These are phyloP conservation scores for Lactarius sp. DNA, from an alignment of 768 basidiomycete species.

Conservation along the genomic window DNA sequence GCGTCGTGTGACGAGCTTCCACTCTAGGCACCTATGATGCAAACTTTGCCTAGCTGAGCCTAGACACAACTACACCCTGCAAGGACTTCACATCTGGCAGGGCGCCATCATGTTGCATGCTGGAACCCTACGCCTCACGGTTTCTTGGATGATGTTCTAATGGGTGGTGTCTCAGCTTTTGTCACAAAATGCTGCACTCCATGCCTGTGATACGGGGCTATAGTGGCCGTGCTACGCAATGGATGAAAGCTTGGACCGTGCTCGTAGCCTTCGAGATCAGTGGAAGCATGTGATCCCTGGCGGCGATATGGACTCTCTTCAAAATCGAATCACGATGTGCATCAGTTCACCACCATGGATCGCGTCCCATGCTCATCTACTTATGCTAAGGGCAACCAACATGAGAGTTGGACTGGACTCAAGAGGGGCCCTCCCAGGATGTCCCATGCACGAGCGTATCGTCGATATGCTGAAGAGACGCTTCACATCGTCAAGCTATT, in stretches of 20 bases:
- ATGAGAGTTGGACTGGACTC: neutral
- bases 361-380: neutral
- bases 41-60: neutral
- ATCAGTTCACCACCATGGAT: neutral
- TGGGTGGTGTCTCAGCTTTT: neutral
- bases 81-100: neutral
- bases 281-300: neutral
- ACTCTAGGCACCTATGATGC: neutral
- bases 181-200: neutral
- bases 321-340: slow-evolving; percentile 8
- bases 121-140: neutral
- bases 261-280: slow-evolving; percentile 7
- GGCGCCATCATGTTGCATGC: too few relatives aligned
- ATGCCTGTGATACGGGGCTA: neutral
- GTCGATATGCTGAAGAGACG: slow-evolving; percentile 9
- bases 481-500: slow-evolving; percentile 1
- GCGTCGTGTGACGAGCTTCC: neutral
- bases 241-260: neutral
- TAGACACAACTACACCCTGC: neutral
- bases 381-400: neutral
- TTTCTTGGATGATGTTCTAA: neutral
- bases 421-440: neutral
- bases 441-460: slow-evolving; percentile 2
- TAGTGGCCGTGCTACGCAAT: neutral
- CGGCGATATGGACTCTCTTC: neutral